Percentiles rank a stretch among this genome's conserved stretches.
Evolutionary conservation across 2,329 filamentous ascomycete species (phyloP).

Genomic region (Stachybotrys elegans): DNA sequence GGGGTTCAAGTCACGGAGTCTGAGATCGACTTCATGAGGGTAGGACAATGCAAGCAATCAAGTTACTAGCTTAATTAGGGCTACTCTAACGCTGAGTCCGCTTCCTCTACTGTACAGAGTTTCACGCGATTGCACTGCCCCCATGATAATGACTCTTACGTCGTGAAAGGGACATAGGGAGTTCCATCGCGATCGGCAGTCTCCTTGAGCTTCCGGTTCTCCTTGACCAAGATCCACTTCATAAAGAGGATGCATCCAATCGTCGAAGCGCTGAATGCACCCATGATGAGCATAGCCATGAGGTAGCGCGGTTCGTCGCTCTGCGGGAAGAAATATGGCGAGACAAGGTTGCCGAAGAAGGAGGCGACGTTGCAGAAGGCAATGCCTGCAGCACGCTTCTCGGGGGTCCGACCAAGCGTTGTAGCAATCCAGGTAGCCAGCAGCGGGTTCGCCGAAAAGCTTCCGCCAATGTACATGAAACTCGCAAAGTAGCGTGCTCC

Average conservation of each 20-base stretch:
- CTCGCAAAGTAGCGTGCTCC: constrained; percentile 16
- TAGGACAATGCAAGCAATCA: too few relatives aligned
- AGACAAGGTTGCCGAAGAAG: constrained; percentile 33
- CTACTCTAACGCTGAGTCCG: too few relatives aligned
- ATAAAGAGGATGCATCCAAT: constrained; percentile 10
- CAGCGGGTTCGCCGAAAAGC: constrained; percentile 24
- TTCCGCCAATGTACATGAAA: constrained; percentile 15
- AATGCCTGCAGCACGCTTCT: constrained; percentile 30
- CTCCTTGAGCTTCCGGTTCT: constrained; percentile 13
- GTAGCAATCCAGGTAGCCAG: constrained; percentile 29
- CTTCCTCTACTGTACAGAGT: too few relatives aligned
- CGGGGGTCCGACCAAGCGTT: constrained; percentile 27
- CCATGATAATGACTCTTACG: not conserved
- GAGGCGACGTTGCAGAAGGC: constrained; percentile 30
- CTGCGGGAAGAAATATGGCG: constrained; percentile 31
- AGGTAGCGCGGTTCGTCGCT: constrained; percentile 22
- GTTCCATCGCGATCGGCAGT: constrained; percentile 10
- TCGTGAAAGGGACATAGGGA: constrained; percentile 9
- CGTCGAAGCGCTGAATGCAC: constrained; percentile 5
- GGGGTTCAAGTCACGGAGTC: too few relatives aligned
- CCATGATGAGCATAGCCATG: constrained; percentile 19
- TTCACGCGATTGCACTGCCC: too few relatives aligned
- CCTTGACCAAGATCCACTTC: constrained; percentile 12
- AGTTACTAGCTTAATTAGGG: too few relatives aligned
- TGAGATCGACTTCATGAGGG: too few relatives aligned